A percentile compares a stretch with the other conserved stretches of the same genome.
Conservation (phyloP, 1,284 basidiomycete species). For the Ustilago vetiveriae region DNA sequence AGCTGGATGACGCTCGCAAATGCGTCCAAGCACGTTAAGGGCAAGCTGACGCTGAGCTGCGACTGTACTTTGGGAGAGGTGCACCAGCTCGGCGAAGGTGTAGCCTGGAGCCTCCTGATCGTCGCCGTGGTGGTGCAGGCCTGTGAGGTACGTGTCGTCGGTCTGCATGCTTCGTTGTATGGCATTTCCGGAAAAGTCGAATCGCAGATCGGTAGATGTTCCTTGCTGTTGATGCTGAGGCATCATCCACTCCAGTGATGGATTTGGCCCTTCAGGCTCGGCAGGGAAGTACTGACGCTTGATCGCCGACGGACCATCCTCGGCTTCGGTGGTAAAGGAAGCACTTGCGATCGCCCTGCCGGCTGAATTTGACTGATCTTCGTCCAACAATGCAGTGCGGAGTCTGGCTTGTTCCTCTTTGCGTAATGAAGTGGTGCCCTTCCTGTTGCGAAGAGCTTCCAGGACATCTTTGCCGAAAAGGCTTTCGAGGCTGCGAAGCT, state of each 20-base stretch:
- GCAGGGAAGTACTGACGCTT: slow-evolving; percentile 84
- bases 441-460: slow-evolving; percentile 49
- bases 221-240: slow-evolving; percentile 3
- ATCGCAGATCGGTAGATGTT: slow-evolving; percentile 38
- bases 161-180: slow-evolving; percentile 16
- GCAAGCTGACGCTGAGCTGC: slow-evolving; percentile 84
- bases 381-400: slow-evolving; percentile 55
- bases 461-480: slow-evolving; percentile 58
- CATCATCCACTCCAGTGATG: slow-evolving; percentile 59
- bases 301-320: slow-evolving; percentile 83
- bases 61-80: slow-evolving; percentile 82
- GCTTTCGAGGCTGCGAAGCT: slow-evolving; percentile 51
- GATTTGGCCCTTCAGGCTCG: slow-evolving; percentile 65
- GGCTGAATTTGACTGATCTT: slow-evolving; percentile 67
- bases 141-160: slow-evolving; percentile 67
- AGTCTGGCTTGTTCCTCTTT: not conserved
- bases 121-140: slow-evolving; percentile 83
- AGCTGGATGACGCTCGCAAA: slow-evolving; percentile 65
- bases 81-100: slow-evolving; percentile 84
- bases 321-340: slow-evolving; percentile 70
- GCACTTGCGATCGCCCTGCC: slow-evolving; percentile 4
- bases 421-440: slow-evolving; percentile 10
- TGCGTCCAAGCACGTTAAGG: slow-evolving; percentile 77
- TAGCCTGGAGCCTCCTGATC: slow-evolving; percentile 86
- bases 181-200: slow-evolving; percentile 55